Evolutionary conservation across 495 filamentous ascomycete genomes (phyloP), one percentile per base, ranked within the genome.

Genomic region (Pseudomonodictys pantanalensis): DNA sequence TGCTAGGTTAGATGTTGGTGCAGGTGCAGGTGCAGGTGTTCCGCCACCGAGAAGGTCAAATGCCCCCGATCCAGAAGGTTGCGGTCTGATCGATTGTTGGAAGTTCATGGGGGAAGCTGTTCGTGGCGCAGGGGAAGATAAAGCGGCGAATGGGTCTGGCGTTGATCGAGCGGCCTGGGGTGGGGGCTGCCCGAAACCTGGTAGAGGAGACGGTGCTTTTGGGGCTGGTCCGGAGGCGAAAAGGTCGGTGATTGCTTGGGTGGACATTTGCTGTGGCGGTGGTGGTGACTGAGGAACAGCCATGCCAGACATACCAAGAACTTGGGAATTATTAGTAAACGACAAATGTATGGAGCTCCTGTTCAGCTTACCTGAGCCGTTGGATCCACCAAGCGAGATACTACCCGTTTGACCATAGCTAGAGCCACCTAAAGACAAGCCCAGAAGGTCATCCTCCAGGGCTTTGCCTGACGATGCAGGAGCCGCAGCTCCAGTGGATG

Each of bases 331-430:
- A 29, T 63, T 30, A 61, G 39, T 38, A n/a, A n/a, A n/a, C n/a
- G n/a, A n/a, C 9, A 17, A 45, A 49, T 2, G 11, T 23, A 1
- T 12, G 15, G 9, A 7, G 26, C 24, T 20, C 39, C 4, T 23
- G 39, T 3, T 17, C 8, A 55, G 23, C 54, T 38, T 42, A 61
- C 64, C 46, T 44, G 65, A 52, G 23, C 62, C 70, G 51, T 62
- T 68, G 8, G 61, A 62, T 3, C 29, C 86, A 20, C 92, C 91
- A 28, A 98, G 81, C 7, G 91, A 86, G 60, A 98, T 97, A 18
- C 89, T 87, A 42, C 92, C 92, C 10, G 82, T 81, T 61, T 87
- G 84, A 9, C 86, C 85, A 60, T 82, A 92, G 24, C 66, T 72
- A 45, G 77, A 74, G 44, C 82, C 65, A 8, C 61, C 78, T 56